phyloP scores from a whole-genome alignment of 179 eudicot species.

The Gypsophila paniculata region DNA sequence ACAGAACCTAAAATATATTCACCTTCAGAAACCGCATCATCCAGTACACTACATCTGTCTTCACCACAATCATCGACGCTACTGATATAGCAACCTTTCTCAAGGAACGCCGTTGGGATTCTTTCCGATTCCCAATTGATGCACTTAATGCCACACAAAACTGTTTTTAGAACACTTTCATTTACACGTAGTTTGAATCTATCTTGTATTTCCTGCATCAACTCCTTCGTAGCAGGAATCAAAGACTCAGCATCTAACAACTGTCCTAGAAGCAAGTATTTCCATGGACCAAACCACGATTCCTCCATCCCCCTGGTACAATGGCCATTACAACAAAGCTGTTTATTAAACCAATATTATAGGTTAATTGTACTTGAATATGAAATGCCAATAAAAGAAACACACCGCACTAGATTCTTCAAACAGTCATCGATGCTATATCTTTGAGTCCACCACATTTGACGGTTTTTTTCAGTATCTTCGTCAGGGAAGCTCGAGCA shows the following conservation, averaged over 20 bases:
- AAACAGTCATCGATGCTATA: constrained; percentile 60
- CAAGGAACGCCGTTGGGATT: constrained; percentile 45
- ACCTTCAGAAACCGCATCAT: constrained; percentile 26
- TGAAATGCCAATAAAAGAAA: neutral
- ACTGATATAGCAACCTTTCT: constrained; percentile 60
- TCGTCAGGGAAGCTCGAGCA: constrained; percentile 47
- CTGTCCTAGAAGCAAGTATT: constrained; percentile 64
- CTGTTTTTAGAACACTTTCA: constrained; percentile 41
- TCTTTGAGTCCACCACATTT: constrained; percentile 76
- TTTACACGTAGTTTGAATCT: constrained; percentile 33
- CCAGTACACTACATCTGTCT: constrained; percentile 21
- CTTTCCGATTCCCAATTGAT: constrained; percentile 33
- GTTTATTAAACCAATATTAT: neutral
- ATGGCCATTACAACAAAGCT: neutral
- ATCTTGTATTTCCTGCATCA: constrained; percentile 36
- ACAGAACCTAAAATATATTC: constrained; percentile 34
- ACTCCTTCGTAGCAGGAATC: constrained; percentile 37
- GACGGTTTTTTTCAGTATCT: constrained; percentile 48
- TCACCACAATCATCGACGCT: constrained; percentile 24
- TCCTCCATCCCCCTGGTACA: constrained; percentile 68
- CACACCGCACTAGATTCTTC: constrained; percentile 58
- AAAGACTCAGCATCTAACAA: constrained; percentile 45
- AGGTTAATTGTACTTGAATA: constrained; percentile 1
- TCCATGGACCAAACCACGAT: constrained; percentile 81
- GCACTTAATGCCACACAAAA: constrained; percentile 46